Evolutionary conservation across 495 filamentous ascomycete species (phyloP), one percentile per base, ranked within the genome.

Genomic region (Penicillium lividum): DNA sequence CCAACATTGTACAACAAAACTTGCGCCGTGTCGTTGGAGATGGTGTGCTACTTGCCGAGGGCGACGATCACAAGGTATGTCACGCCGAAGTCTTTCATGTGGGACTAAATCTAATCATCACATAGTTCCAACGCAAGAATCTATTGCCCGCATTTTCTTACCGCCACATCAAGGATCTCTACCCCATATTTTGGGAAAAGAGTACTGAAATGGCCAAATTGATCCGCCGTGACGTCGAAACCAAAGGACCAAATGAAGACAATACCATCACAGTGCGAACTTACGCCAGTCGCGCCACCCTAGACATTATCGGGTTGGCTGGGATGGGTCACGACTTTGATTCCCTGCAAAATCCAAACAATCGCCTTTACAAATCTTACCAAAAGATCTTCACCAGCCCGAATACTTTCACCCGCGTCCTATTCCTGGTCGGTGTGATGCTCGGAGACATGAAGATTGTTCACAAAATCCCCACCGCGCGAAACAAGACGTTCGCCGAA

Each of bases 221-320:
- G 34, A 76, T 83, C 7, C 68, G 77, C 38, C 44, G 75, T 28
- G 69, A 73, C n/a, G 55, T 76, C 6, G 42, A 57, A 3, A 25
- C 16, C 34, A 64, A 67, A 57, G 36, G 61, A n/a, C 9, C 65
- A 25, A 45, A 56, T 7, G 34, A 57, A 25, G 66, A 75, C 53
- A 72, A 75, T 43, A 60, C 65, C 6, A 57, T 93, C 18, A 84
- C 90, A 48, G 80, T 89, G 0, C 69, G 80, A 49, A 68, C 69
- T 30, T 95, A 89, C 88, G 81, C 80, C 5, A 85, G 79, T 34
- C 81, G 92, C 25, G 85, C 85, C 0, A 92, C 93, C 0, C 83
- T 97, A 15, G 93, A 97, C 59, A 96, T 97, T 61, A 93, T 97
- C 63, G 92, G 93, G 8, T 65, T 89, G 3, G 89, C 92, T 0